Percentiles rank a stretch among this genome's conserved stretches.
Evolutionary conservation across 139 green algal species (phyloP).

Genomic region (Tetradesmus obliquus): DNA sequence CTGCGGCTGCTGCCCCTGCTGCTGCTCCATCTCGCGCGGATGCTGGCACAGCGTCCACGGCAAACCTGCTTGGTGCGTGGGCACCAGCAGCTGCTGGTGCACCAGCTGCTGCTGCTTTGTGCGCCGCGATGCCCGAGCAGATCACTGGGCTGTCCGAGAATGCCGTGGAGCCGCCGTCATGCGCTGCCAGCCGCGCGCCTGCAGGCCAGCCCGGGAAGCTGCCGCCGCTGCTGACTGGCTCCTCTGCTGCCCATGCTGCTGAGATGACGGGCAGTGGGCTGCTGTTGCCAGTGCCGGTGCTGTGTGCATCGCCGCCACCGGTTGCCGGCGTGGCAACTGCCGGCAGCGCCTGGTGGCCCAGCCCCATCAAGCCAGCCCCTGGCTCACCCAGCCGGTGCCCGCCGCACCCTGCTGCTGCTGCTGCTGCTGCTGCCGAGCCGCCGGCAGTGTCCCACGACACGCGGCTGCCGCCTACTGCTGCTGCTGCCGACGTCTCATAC

Average conservation of each 20-base stretch:
- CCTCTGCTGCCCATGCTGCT: neutral
- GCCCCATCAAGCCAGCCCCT: slow-evolving; percentile 3
- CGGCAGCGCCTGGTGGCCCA: neutral
- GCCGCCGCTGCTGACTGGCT: neutral
- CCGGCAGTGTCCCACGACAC: neutral
- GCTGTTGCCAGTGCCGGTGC: neutral
- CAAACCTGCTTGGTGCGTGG: neutral
- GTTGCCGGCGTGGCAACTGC: neutral
- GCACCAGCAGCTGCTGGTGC: neutral
- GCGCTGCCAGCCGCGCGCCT: neutral
- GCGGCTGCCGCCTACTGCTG: neutral
- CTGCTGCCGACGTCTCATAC: neutral
- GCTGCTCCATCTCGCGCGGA: neutral
- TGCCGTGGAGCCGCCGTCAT: neutral
- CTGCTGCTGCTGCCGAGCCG: slow-evolving; percentile 2
- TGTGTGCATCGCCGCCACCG: neutral
- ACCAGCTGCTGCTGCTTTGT: neutral
- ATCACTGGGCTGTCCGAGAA: neutral
- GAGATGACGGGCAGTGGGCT: neutral
- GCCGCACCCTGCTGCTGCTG: neutral
- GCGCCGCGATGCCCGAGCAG: neutral
- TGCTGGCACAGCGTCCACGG: neutral
- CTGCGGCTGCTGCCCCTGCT: slow-evolving; percentile 28
- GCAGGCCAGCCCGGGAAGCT: neutral
- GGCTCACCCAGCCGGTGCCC: neutral